phyloP scores from a whole-genome alignment of 2,329 filamentous ascomycete species.

The Colletotrichum sojae region DNA sequence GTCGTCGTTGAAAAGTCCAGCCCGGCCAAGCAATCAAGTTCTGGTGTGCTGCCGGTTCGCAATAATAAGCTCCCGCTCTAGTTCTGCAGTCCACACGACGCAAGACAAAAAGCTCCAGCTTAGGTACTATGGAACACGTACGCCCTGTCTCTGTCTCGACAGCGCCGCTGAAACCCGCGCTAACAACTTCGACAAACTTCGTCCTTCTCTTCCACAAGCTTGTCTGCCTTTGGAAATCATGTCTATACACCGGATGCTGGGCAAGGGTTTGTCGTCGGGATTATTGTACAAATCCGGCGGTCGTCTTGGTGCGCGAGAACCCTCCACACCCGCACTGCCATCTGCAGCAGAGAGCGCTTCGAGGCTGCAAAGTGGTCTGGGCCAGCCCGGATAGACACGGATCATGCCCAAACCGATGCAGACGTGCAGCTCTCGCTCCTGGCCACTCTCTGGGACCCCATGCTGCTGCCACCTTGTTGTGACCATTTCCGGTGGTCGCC shows the following conservation, averaged over 20 bases:
- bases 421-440: conserved; percentile 20
- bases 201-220: conserved; percentile 4
- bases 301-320: conserved; percentile 4
- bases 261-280: conserved; percentile 22
- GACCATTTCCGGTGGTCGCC: conserved; percentile 16
- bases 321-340: conserved; percentile 1
- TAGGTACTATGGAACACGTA: not conserved
- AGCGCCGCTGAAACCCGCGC: conserved; percentile 27
- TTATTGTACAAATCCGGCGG: conserved; percentile 20
- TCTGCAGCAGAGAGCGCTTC: conserved; percentile 19
- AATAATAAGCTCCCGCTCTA: not conserved
- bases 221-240: conserved; percentile 20
- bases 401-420: conserved; percentile 31
- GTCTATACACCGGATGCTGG: not conserved
- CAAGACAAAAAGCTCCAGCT: conserved; percentile 17
- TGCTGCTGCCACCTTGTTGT: conserved; percentile 17
- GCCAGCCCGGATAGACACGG: conserved; percentile 32
- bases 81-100: conserved; percentile 7
- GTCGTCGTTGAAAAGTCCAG: not conserved
- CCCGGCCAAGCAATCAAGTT: conserved; percentile 6
- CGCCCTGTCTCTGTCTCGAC: conserved; percentile 20
- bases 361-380: conserved; percentile 23
- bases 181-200: conserved; percentile 24
- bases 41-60: not conserved
- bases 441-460: conserved; percentile 3